These are phyloP conservation scores for Stramenopiles sp. DNA, from an alignment of 352 stramenopile genomes.

Conservation along the genomic window DNA sequence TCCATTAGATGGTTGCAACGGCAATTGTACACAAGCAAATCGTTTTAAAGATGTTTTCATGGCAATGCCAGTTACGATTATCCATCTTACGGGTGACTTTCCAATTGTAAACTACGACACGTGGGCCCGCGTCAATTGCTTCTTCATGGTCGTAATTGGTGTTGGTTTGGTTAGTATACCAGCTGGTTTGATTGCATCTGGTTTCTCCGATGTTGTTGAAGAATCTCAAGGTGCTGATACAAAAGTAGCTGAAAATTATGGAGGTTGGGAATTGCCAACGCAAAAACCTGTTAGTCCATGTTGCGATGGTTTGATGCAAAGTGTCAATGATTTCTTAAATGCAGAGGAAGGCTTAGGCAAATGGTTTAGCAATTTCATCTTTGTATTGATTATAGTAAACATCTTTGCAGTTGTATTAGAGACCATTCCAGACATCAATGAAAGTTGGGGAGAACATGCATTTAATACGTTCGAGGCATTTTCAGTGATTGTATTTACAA, in stretches of 20 bases:
- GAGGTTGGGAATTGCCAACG: neutral
- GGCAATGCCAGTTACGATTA: neutral
- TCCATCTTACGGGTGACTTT: neutral
- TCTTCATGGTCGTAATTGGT: neutral
- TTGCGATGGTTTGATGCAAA: neutral
- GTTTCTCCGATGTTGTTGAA: neutral
- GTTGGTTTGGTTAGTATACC: neutral
- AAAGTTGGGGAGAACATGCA: neutral
- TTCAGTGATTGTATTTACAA: neutral
- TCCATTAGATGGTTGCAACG: neutral
- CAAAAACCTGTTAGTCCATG: neutral
- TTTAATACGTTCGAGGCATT: neutral
- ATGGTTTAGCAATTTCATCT: neutral
- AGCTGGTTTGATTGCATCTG: neutral
- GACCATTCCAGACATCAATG: neutral
- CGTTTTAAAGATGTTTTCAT: neutral
- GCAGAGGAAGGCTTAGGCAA: neutral
- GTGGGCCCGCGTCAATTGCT: neutral
- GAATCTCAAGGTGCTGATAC: neutral
- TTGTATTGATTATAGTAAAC: neutral
- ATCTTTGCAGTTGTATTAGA: neutral
- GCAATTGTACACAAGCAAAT: neutral
- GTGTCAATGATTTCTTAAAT: constrained; percentile 2
- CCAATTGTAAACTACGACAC: neutral
- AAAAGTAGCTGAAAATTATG: neutral